These are phyloP conservation scores for Jaapia argillacea DNA, from an alignment of 768 basidiomycete genomes.

Conservation along the genomic window DNA sequence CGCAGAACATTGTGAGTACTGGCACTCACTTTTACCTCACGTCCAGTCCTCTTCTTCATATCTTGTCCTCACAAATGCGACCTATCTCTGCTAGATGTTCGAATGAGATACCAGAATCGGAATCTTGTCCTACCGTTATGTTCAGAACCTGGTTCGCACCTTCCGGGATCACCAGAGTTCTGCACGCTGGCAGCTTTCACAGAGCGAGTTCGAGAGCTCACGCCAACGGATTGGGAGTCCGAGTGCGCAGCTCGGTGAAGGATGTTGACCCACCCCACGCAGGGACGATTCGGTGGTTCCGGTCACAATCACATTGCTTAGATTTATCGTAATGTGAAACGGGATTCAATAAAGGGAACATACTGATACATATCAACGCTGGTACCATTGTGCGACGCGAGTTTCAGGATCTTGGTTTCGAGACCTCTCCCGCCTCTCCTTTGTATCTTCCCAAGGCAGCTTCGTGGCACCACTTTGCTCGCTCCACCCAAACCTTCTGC, in stretches of 20 bases:
- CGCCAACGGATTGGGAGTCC: constrained; percentile 52
- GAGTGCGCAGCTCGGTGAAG: constrained; percentile 44
- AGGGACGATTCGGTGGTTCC: too few relatives aligned
- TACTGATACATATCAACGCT: too few relatives aligned
- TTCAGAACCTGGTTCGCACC: constrained; percentile 54
- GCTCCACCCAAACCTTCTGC: background rate
- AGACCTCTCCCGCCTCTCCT: background rate
- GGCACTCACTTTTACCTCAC: too few relatives aligned
- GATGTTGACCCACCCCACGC: too few relatives aligned
- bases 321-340: background rate
- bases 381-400: too few relatives aligned
- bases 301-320: background rate
- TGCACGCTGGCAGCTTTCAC: constrained; percentile 60
- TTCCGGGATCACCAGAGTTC: constrained; percentile 62
- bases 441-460: background rate
- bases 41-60: too few relatives aligned
- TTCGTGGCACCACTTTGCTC: background rate
- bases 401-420: too few relatives aligned
- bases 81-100: too few relatives aligned
- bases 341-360: constrained; percentile 1
- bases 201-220: constrained; percentile 50
- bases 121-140: constrained; percentile 56
- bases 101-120: constrained; percentile 72
- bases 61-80: too few relatives aligned
- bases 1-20: constrained; percentile 34